Evolutionary conservation across 768 basidiomycete species (phyloP), one percentile per base, ranked within the genome.

Genomic region (Hericium coralloides): DNA sequence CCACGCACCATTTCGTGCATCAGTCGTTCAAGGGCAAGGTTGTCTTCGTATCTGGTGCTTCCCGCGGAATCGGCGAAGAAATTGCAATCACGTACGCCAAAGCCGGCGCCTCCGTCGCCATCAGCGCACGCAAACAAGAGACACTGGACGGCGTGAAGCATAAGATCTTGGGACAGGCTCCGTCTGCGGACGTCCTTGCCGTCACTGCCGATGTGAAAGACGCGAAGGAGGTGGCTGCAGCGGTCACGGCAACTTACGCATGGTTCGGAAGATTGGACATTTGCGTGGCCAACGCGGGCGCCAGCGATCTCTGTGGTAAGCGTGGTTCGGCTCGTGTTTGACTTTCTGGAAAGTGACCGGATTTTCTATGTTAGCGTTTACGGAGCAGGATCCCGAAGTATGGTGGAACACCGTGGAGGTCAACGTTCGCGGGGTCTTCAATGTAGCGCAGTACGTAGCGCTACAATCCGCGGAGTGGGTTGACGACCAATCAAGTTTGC

Each of bases 211-310:
- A 73, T 55, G 66, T 68, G 23, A 59, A 59, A 2, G 57, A 65
- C 38, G 54, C 54, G 9, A 57, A 60, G 25, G 51, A 58, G 10
- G 63, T 69, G 15, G 63, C 60, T 12, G 63, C 59, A 14, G 69
- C 64, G 1, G 65, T 70, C 12, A 52, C 57, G 6, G 58, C 49
- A 3, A 64, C 66, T 8, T 51, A 64, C 10, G 55, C 56, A 10
- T 60, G 55, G 0, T 72, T 68, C 43, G 70, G 67, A 6, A 52
- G 55, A 12, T 61, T 72, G 2, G 70, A 72, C 52, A 60, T 69
- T 26, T 57, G 66, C 20, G 26, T 71, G 12, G 63, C 62, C 18
- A 70, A 66, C 54, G 69, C 70, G 3, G 69, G 67, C 12, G 37
- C 51, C 6, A 8, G n/a, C 6, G 10, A 38, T n/a, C 15, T 41